These are phyloP conservation scores for Scutellaria barbata DNA, from an alignment of 257 asterid genomes.

Conservation along the genomic window DNA sequence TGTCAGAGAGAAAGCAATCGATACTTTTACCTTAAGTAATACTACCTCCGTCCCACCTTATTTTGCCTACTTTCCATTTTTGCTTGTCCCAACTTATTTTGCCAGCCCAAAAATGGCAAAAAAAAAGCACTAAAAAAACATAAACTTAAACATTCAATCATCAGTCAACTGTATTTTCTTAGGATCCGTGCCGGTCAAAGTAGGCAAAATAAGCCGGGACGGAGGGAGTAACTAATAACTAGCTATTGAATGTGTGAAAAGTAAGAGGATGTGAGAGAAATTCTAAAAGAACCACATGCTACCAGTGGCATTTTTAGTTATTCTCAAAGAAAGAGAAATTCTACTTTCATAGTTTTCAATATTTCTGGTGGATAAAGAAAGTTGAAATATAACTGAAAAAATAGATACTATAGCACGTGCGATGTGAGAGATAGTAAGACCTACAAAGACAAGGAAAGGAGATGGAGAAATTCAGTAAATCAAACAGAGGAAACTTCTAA, in stretches of 20 bases:
- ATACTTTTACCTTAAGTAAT: background rate
- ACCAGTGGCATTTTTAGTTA: background rate
- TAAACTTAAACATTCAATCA: too few species aligned
- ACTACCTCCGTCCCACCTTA: too few species aligned
- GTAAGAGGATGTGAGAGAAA: background rate
- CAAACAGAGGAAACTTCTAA: conserved; percentile 24
- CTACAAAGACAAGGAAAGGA: background rate
- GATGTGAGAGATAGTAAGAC: background rate
- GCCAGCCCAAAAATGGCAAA: too few species aligned
- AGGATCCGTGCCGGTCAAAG: too few species aligned
- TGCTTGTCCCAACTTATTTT: too few species aligned
- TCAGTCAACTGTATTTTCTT: too few species aligned
- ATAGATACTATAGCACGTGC: background rate
- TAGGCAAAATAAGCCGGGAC: too few species aligned
- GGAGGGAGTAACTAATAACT: too few species aligned
- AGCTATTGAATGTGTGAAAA: background rate
- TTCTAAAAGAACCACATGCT: background rate
- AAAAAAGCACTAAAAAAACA: too few species aligned
- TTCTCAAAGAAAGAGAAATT: background rate
- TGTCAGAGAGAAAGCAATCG: background rate
- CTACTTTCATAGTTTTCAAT: too few species aligned
- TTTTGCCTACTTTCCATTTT: too few species aligned
- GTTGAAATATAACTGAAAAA: background rate
- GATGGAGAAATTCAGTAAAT: background rate
- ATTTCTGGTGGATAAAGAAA: background rate